Conservation (phyloP, 1,139 yeast species). For the Magnusiomyces paraingens region DNA sequence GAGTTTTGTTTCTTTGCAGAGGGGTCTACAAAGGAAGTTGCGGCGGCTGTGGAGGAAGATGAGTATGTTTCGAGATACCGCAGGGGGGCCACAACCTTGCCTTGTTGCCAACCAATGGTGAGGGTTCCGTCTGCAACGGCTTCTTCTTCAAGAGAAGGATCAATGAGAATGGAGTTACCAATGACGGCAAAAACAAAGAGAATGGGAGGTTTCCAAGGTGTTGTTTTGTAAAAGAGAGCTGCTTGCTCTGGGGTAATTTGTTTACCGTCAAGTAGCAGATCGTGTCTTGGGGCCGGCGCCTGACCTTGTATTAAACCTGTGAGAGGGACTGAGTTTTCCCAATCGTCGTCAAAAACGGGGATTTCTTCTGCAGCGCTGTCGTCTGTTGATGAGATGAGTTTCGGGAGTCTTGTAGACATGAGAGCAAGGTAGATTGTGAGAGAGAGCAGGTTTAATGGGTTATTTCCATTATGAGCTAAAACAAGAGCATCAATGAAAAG, state of each 20-base stretch:
- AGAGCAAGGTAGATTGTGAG: conserved; percentile 76
- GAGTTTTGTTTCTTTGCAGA: not conserved
- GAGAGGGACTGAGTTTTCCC: conserved; percentile 53
- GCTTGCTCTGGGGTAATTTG: not conserved
- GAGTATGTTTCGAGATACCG: conserved; percentile 20
- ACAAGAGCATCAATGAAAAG: conserved; percentile 73
- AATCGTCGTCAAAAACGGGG: conserved; percentile 87
- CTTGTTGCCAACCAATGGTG: conserved; percentile 61
- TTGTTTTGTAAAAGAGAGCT: conserved; percentile 5
- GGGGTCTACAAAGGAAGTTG: conserved; percentile 9
- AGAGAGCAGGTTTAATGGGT: conserved; percentile 74
- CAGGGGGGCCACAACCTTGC: conserved; percentile 48
- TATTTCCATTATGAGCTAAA: conserved; percentile 50
- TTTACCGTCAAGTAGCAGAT: not conserved
- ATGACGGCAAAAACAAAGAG: conserved; percentile 69
- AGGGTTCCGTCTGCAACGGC: conserved; percentile 81
- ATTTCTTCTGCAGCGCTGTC: conserved; percentile 61
- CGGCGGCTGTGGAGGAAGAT: conserved; percentile 11
- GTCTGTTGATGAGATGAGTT: conserved; percentile 56
- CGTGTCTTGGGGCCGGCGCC: not conserved
- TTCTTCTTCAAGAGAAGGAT: conserved; percentile 81
- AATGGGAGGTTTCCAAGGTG: conserved; percentile 59
- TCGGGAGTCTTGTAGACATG: conserved; percentile 70
- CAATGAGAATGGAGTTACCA: conserved; percentile 62
- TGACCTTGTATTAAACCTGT: conserved; percentile 29